These are phyloP conservation scores for Candida multigemmis DNA, from an alignment of 805 yeast species.

Conservation along the genomic window DNA sequence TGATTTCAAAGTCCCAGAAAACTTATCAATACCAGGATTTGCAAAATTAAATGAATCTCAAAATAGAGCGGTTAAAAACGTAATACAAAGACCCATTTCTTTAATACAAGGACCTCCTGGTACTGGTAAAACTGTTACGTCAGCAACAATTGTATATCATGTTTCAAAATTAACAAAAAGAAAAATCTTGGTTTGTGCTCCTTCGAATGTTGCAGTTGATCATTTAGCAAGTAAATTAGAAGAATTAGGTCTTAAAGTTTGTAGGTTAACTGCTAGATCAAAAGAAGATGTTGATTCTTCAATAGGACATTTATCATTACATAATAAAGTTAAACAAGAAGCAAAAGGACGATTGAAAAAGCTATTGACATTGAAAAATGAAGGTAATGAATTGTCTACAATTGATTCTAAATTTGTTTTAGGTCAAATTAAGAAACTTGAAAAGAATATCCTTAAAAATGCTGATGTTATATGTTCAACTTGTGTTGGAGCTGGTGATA, in stretches of 20 bases:
- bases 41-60: conserved; percentile 73
- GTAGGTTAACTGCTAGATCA: conserved; percentile 65
- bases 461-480: conserved; percentile 85
- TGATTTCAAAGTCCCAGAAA: conserved; percentile 51
- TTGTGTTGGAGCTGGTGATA: conserved; percentile 87
- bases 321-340: conserved; percentile 35
- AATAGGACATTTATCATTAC: conserved; percentile 49
- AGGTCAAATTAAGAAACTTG: conserved; percentile 36
- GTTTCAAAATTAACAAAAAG: conserved; percentile 52
- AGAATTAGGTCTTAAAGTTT: conserved; percentile 65
- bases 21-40: conserved; percentile 56
- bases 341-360: conserved; percentile 53
- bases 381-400: conserved; percentile 58
- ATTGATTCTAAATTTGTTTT: conserved; percentile 40
- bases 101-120: conserved; percentile 81
- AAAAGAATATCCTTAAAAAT: conserved; percentile 36
- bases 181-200: conserved; percentile 82
- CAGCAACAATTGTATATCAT: conserved; percentile 81
- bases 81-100: conserved; percentile 62
- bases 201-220: conserved; percentile 92
- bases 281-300: conserved; percentile 74
- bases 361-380: conserved; percentile 48
- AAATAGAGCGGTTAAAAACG: conserved; percentile 63
- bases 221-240: conserved; percentile 72
- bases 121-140: conserved; percentile 91